Conservation (phyloP, 805 yeast species). For the Hanseniaspora lachancei region DNA sequence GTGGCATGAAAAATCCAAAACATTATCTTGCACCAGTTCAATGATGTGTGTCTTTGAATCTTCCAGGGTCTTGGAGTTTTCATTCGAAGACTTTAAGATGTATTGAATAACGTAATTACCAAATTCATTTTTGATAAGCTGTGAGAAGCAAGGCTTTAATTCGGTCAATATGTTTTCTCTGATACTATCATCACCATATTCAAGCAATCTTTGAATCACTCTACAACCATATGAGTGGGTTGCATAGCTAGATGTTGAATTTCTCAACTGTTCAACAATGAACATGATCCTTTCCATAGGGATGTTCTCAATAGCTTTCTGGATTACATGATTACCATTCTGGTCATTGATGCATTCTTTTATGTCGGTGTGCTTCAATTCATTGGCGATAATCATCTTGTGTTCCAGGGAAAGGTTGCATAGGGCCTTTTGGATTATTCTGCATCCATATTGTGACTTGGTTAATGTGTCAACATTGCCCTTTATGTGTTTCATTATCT, state of each 20-base stretch:
- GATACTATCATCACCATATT: conserved; percentile 54
- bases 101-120: conserved; percentile 98
- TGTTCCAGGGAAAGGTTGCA: conserved; percentile 55
- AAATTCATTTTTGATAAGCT: conserved; percentile 84
- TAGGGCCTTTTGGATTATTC: conserved; percentile 90
- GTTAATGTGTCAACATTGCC: conserved; percentile 66
- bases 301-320: conserved; percentile 78
- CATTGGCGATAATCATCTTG: conserved; percentile 55
- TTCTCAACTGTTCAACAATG: conserved; percentile 55
- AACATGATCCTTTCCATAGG: conserved; percentile 60
- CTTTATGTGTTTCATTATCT: conserved; percentile 36
- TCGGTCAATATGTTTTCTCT: conserved; percentile 57
- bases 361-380: conserved; percentile 46
- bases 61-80: conserved; percentile 31
- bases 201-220: conserved; percentile 84
- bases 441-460: conserved; percentile 92
- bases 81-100: conserved; percentile 66
- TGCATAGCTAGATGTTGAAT: conserved; percentile 67
- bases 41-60: conserved; percentile 35
- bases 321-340: conserved; percentile 96
- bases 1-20: conserved; percentile 80
- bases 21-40: conserved; percentile 52
- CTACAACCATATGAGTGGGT: conserved; percentile 97
- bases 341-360: conserved; percentile 76
- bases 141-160: conserved; percentile 56